phyloP scores from a whole-genome alignment of 306 rosid species.

The Rubus parviflorus region DNA sequence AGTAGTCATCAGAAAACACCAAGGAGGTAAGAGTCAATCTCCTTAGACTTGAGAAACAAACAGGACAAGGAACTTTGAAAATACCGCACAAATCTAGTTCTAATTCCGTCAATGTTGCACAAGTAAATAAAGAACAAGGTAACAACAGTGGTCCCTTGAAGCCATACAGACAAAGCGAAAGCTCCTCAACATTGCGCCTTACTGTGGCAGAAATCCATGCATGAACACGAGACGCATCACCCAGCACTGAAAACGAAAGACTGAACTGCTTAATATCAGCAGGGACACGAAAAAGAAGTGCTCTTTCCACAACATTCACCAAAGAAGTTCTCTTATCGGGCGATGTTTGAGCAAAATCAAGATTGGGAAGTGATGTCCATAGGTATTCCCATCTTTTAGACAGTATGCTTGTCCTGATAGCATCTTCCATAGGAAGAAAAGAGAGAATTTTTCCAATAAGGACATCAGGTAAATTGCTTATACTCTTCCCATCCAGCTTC shows the following conservation, averaged over 20 bases:
- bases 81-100: no score
- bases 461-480: neutral
- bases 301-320: slow-evolving; percentile 10
- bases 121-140: neutral
- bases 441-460: neutral
- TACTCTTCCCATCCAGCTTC: neutral
- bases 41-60: neutral
- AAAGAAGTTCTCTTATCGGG: neutral
- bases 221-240: neutral
- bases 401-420: neutral
- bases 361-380: slow-evolving; percentile 12
- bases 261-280: neutral
- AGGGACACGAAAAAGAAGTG: slow-evolving; percentile 6
- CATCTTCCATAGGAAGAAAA: neutral
- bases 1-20: slow-evolving; percentile 11
- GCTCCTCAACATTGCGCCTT: neutral
- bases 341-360: neutral
- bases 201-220: neutral
- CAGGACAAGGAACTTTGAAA: neutral
- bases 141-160: neutral
- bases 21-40: neutral
- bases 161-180: neutral
- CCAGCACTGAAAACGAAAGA: neutral
- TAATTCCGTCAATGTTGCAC: neutral
- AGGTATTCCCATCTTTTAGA: slow-evolving; percentile 15